phyloP scores from a whole-genome alignment of 2,329 filamentous ascomycete species.

The Periconia digitata region DNA sequence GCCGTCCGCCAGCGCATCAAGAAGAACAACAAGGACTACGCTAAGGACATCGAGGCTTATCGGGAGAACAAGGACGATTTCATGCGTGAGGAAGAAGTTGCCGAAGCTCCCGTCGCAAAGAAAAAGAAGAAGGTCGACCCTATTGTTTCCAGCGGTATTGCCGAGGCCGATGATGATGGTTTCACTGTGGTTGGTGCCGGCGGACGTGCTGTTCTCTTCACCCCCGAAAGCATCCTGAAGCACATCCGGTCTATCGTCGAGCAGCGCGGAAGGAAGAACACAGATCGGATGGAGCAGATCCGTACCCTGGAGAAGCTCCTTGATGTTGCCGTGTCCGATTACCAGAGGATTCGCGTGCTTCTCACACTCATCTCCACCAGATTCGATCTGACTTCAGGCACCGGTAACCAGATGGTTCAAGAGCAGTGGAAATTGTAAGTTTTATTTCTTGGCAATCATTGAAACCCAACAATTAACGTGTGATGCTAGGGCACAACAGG shows the following conservation, averaged over 20 bases:
- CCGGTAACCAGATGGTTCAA: conserved; percentile 80
- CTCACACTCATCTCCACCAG: conserved; percentile 89
- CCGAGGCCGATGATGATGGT: conserved; percentile 73
- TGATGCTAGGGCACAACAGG: conserved; percentile 67
- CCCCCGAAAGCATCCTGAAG: conserved; percentile 97
- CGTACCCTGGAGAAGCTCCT: conserved; percentile 94
- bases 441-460: background rate
- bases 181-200: conserved; percentile 88
- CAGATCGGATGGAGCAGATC: conserved; percentile 92
- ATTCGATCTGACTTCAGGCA: conserved; percentile 86
- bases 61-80: conserved; percentile 81
- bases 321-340: conserved; percentile 86
- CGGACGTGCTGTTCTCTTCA: conserved; percentile 87
- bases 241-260: conserved; percentile 91
- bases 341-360: conserved; percentile 91
- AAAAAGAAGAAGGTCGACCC: conserved; percentile 51
- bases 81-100: conserved; percentile 83
- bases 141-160: conserved; percentile 53
- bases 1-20: conserved; percentile 97
- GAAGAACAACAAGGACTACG: conserved; percentile 97
- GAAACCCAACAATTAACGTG: background rate
- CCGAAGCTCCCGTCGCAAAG: conserved; percentile 55
- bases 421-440: conserved; percentile 88
- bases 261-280: conserved; percentile 98
- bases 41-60: conserved; percentile 84